Evolutionary conservation across 208 protist species (phyloP), one percentile per base, ranked within the genome.

Genomic region (Leishmania martiniquensis): DNA sequence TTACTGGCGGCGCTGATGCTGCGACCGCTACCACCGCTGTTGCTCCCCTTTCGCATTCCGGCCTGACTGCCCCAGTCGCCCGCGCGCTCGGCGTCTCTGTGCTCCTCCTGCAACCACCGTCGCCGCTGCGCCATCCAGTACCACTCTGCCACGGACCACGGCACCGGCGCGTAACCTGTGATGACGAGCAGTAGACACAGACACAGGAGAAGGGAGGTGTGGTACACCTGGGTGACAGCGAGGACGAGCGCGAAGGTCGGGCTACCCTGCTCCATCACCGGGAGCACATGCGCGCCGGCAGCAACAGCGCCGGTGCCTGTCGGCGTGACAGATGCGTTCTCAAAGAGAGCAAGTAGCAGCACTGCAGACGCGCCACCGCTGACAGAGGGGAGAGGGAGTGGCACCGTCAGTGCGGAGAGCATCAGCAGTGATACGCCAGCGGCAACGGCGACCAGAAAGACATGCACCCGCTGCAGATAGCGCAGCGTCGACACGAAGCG

Each of bases 121-220:
- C 59, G 77, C 39, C 77, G 77, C 65, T 72, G 68, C 20, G 67
- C 22, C 20, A 63, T 72, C 87, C 87, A 90, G 65, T 83, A 73
- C 20, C 75, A 68, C 62, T 88, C 82, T 3, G 87, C 81, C 37
- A 89, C 44, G 13, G 85, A 78, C 79, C 76, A 91, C 66, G 72
- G 72, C 45, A 87, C 37, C 9, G 90, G 86, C 4, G 85, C 75
- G 22, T 85, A 78, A 2, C 77, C 66, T 12, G 82, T 88, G 63
- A 87, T 75, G 39, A 94, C 20, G 1, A 90, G 80, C 51, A 90
- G 15, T 6, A 94, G 49, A 67, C 72, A 83, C 20, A 94, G 47
- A 75, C 87, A 85, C 9, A 91, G 45, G 52, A 91, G 82, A 25
- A 94, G 59, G 2, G 85, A 49, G 17, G 72, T 49, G 76, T 88